Evolutionary conservation across 1,284 basidiomycete species (phyloP).

Genomic region (Wallemia mellicola): DNA sequence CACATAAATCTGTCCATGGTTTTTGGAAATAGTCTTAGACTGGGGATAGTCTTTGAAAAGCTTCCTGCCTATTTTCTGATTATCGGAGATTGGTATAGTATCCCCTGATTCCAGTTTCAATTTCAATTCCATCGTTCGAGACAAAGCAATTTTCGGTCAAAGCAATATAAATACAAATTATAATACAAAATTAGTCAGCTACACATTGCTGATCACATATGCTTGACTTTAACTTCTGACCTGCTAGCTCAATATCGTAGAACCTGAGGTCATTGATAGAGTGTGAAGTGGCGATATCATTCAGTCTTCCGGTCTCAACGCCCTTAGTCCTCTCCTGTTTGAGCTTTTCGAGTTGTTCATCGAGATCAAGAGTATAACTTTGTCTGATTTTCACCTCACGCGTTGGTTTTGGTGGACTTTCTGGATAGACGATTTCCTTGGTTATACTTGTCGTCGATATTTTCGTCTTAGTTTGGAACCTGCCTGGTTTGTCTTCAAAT

Average conservation of each 20-base stretch:
- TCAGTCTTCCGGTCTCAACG: neutral
- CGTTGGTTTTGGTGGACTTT: neutral
- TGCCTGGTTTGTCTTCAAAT: neutral
- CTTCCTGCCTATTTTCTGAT: too few relatives aligned
- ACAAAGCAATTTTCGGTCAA: too few relatives aligned
- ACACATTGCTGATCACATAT: neutral
- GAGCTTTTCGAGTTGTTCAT: neutral
- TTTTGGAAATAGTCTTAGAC: too few relatives aligned
- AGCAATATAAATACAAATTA: too few relatives aligned
- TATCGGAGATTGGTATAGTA: too few relatives aligned
- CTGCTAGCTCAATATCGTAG: neutral
- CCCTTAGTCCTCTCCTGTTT: neutral
- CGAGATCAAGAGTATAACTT: neutral
- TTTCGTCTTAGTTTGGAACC: neutral
- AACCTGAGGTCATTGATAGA: neutral
- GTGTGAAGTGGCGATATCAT: neutral
- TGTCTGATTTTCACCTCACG: neutral
- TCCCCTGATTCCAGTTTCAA: too few relatives aligned
- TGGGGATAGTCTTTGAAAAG: too few relatives aligned
- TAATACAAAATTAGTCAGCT: neutral
- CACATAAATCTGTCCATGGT: too few relatives aligned
- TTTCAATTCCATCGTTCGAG: too few relatives aligned
- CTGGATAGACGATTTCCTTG: neutral
- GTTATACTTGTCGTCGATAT: neutral
- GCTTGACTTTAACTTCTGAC: neutral